phyloP scores from a whole-genome alignment of 495 filamentous ascomycete species.

The Barbatosphaeria neglecta region DNA sequence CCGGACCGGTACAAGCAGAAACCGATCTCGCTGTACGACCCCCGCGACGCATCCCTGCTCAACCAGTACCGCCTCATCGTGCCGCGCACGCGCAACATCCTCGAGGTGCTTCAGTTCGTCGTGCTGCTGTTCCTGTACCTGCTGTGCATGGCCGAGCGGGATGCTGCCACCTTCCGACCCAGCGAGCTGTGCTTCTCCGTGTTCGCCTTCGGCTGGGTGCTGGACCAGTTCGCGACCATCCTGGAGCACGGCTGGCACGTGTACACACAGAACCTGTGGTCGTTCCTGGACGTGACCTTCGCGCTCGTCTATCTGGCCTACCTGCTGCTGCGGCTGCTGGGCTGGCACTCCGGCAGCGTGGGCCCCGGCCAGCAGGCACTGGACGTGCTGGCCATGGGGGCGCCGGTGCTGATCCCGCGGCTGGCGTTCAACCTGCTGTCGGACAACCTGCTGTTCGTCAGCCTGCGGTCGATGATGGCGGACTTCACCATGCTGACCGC shows the following conservation, averaged over 20 bases:
- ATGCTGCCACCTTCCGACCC: constrained; percentile 32
- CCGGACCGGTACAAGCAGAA: constrained; percentile 64
- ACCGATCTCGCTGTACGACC: constrained; percentile 59
- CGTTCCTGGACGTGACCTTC: constrained; percentile 63
- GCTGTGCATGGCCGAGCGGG: constrained; percentile 49
- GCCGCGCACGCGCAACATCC: constrained; percentile 52
- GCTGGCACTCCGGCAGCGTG: constrained; percentile 23
- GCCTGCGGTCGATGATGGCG: constrained; percentile 60
- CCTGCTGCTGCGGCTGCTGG: constrained; percentile 47
- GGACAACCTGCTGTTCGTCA: constrained; percentile 62
- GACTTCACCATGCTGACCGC: constrained; percentile 56
- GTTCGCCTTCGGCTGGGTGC: constrained; percentile 58
- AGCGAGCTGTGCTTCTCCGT: constrained; percentile 50
- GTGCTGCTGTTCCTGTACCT: constrained; percentile 50
- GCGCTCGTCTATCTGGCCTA: constrained; percentile 49
- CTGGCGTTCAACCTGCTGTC: constrained; percentile 64
- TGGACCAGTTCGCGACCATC: constrained; percentile 62
- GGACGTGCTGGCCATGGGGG: constrained; percentile 57
- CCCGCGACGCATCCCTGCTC: constrained; percentile 48
- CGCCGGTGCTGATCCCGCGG: constrained; percentile 58
- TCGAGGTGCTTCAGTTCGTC: constrained; percentile 58
- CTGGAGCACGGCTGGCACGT: constrained; percentile 63
- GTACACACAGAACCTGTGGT: constrained; percentile 69
- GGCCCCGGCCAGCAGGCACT: constrained; percentile 43
- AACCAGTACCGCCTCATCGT: constrained; percentile 69